A percentile compares a stretch with the other conserved stretches of the same genome.
Conservation (phyloP, 176 grass and related monocot species). For the Musa beccarii region DNA sequence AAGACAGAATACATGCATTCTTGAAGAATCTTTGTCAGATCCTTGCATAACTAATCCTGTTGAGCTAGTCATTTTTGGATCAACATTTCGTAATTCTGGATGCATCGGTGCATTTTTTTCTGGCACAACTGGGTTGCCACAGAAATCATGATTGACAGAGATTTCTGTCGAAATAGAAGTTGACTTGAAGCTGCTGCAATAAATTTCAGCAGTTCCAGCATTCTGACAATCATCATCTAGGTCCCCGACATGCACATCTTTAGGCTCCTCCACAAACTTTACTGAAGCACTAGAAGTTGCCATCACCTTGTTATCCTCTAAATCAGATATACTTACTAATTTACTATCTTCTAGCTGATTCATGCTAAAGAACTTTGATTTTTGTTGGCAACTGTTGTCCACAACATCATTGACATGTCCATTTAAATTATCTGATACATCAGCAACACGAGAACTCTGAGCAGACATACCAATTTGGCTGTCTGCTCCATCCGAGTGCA, state of each 20-base stretch:
- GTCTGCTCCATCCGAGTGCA: constrained; percentile 24
- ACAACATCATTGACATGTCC: constrained; percentile 32
- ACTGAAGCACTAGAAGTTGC: constrained; percentile 34
- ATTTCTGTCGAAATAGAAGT: neutral
- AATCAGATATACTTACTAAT: constrained; percentile 16
- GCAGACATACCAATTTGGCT: constrained; percentile 24
- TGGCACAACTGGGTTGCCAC: neutral
- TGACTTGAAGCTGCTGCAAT: neutral
- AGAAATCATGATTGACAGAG: constrained; percentile 10
- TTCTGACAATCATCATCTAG: constrained; percentile 20
- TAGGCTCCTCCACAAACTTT: constrained; percentile 17
- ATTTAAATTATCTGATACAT: constrained; percentile 28
- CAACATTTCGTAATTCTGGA: constrained; percentile 18
- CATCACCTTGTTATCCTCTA: constrained; percentile 34
- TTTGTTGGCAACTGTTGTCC: constrained; percentile 44
- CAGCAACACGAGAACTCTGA: constrained; percentile 21
- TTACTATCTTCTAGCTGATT: constrained; percentile 29
- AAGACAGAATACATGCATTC: constrained; percentile 98
- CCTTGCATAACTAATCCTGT: constrained; percentile 13
- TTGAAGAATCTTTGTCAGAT: constrained; percentile 80
- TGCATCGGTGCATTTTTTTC: neutral
- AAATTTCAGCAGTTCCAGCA: neutral
- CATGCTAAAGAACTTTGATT: constrained; percentile 40
- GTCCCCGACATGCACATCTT: constrained; percentile 17
- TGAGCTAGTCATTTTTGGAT: constrained; percentile 17